Conservation (phyloP, 2,329 filamentous ascomycete species). For the Botrytis byssoidea region DNA sequence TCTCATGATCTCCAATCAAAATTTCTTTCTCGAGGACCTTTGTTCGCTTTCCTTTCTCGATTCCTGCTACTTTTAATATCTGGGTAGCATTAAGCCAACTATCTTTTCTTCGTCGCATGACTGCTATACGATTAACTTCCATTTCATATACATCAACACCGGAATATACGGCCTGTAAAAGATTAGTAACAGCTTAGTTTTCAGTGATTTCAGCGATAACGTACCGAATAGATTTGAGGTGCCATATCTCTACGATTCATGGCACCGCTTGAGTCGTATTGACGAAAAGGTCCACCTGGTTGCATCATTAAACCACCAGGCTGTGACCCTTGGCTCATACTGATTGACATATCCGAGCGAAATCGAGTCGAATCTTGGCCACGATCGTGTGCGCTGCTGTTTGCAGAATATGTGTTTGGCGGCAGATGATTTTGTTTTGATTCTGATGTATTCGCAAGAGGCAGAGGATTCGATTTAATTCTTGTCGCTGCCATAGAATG, state of each 20-base stretch:
- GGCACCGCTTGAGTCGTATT: slow-evolving; percentile 34
- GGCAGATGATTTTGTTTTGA: slow-evolving; percentile 36
- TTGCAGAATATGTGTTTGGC: slow-evolving; percentile 28
- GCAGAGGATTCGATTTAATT: slow-evolving; percentile 32
- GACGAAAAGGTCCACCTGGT: slow-evolving; percentile 35
- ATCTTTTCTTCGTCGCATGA: slow-evolving; percentile 93
- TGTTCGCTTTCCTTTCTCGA: slow-evolving; percentile 96
- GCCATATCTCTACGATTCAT: slow-evolving; percentile 34
- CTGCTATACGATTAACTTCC: slow-evolving; percentile 88
- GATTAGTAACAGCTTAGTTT: slow-evolving; percentile 11
- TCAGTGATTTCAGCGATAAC: slow-evolving; percentile 32
- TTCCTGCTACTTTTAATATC: slow-evolving; percentile 94
- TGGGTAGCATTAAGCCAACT: slow-evolving; percentile 98
- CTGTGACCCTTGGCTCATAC: slow-evolving; percentile 39
- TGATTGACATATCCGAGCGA: slow-evolving; percentile 38
- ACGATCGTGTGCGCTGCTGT: slow-evolving; percentile 30
- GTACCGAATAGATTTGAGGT: slow-evolving; percentile 62
- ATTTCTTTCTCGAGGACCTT: slow-evolving; percentile 99
- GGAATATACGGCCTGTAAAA: slow-evolving; percentile 76
- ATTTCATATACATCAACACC: slow-evolving; percentile 97
- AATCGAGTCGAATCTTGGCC: slow-evolving; percentile 26
- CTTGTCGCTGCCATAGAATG: slow-evolving; percentile 34
- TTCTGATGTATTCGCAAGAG: slow-evolving; percentile 34
- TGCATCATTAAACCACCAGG: slow-evolving; percentile 39
- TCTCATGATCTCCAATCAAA: slow-evolving; percentile 92